A percentile compares a stretch with the other conserved stretches of the same genome.
phyloP scores from a whole-genome alignment of 2,329 filamentous ascomycete species.

The Epichloe festucae region DNA sequence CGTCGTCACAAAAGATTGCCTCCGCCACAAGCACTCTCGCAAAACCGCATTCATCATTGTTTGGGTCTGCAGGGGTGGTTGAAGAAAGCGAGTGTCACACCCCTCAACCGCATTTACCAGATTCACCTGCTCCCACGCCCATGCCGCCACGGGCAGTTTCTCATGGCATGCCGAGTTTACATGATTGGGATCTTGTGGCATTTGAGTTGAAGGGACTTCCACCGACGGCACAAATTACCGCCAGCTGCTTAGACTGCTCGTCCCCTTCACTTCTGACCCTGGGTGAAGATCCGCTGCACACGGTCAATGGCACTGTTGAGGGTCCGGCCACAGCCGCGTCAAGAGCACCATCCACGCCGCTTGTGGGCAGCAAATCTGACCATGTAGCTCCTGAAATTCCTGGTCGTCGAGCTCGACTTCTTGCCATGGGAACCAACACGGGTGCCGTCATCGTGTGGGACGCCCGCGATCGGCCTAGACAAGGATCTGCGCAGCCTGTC shows the following conservation, averaged over 20 bases:
- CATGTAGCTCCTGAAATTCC: slow-evolving; percentile 50
- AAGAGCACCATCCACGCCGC: not conserved
- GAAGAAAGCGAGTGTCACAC: slow-evolving; percentile 4
- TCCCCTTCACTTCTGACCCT: slow-evolving; percentile 56
- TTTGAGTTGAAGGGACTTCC: slow-evolving; percentile 43
- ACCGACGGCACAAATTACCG: slow-evolving; percentile 49
- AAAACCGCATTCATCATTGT: slow-evolving; percentile 15
- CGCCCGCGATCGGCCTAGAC: slow-evolving; percentile 44
- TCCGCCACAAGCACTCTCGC: slow-evolving; percentile 1
- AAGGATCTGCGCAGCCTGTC: slow-evolving; percentile 49
- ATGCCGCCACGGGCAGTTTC: slow-evolving; percentile 6
- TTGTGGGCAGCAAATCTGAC: slow-evolving; percentile 19
- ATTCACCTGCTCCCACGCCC: slow-evolving; percentile 13
- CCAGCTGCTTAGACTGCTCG: slow-evolving; percentile 62
- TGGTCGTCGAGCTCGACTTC: slow-evolving; percentile 67
- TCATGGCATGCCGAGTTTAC: slow-evolving; percentile 8
- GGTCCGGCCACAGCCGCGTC: slow-evolving; percentile 29
- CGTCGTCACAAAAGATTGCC: not conserved
- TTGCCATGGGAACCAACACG: slow-evolving; percentile 67
- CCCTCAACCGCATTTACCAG: slow-evolving; percentile 11
- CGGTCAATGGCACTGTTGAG: slow-evolving; percentile 32
- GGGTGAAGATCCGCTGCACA: slow-evolving; percentile 60
- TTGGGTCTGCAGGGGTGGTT: slow-evolving; percentile 11
- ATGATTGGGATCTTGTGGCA: slow-evolving; percentile 19
- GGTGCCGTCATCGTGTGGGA: slow-evolving; percentile 81